These are phyloP conservation scores for Sabuloglossum arenarium DNA, from an alignment of 495 filamentous ascomycete species.

Conservation along the genomic window DNA sequence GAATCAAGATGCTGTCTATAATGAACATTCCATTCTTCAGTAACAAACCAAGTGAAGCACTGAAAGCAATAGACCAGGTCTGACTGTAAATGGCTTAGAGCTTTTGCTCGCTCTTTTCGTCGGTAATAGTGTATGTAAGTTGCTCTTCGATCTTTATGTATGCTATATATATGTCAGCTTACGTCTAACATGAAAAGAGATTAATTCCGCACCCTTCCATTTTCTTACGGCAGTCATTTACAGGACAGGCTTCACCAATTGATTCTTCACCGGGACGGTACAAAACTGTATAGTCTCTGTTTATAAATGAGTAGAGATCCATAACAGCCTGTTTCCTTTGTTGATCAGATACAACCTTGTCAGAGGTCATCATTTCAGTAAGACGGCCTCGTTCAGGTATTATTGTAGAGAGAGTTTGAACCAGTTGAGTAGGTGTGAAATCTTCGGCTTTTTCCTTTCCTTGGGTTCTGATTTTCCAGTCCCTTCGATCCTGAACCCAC, in stretches of 20 bases:
- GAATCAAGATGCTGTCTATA: too few species aligned
- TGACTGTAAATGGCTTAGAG: background rate
- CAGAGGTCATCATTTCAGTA: background rate
- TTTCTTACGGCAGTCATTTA: background rate
- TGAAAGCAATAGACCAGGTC: too few species aligned
- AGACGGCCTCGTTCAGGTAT: background rate
- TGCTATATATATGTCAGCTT: background rate
- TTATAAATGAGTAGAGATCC: background rate
- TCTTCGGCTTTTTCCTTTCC: background rate
- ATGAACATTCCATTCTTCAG: too few species aligned
- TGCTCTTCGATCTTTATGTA: background rate
- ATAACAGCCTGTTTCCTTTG: background rate
- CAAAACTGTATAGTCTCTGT: background rate
- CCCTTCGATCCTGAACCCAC: background rate
- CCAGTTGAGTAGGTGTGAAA: background rate
- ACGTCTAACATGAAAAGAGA: background rate
- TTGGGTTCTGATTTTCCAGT: slow-evolving; percentile 1
- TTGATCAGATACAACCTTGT: background rate
- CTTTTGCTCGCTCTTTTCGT: background rate
- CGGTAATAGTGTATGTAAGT: background rate
- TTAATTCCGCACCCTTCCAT: background rate
- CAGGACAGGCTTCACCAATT: background rate
- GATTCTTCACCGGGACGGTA: background rate
- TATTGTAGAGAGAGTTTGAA: background rate
- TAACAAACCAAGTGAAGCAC: too few species aligned